Evolutionary conservation across 306 rosid species (phyloP).

Genomic region (Trichosanthes cucumerina): DNA sequence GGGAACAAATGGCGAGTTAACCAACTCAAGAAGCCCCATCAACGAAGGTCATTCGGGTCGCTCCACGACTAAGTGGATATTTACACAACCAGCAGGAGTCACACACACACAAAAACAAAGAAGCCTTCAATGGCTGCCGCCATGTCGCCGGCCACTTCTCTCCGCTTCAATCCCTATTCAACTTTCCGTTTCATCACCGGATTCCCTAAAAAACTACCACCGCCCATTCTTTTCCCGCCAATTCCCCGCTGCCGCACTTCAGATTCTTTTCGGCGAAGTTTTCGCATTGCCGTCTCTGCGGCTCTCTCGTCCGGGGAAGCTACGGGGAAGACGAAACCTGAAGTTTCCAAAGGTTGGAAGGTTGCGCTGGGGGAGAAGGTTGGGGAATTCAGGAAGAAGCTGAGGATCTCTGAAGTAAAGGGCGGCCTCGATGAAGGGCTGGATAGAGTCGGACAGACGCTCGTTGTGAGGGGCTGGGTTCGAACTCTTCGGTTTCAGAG

Average conservation of each 20-base stretch:
- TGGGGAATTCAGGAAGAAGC: slow-evolving; percentile 68
- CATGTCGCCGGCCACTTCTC: slow-evolving; percentile 23
- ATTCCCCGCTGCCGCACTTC: slow-evolving; percentile 3
- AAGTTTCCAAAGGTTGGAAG: slow-evolving; percentile 12
- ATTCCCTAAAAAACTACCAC: neutral
- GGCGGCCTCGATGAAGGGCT: slow-evolving; percentile 40
- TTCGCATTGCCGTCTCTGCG: slow-evolving; percentile 25
- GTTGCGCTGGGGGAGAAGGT: slow-evolving; percentile 25
- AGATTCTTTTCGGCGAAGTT: slow-evolving; percentile 21
- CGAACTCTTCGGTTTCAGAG: slow-evolving; percentile 79
- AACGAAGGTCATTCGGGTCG: neutral
- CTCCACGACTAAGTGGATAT: neutral
- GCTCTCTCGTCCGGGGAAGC: slow-evolving; percentile 42
- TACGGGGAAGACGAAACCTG: slow-evolving; percentile 21
- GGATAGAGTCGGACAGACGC: slow-evolving; percentile 43
- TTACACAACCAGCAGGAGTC: neutral
- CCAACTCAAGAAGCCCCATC: too few relatives aligned
- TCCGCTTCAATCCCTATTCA: slow-evolving; percentile 26
- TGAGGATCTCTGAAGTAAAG: slow-evolving; percentile 52
- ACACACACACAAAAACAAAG: neutral
- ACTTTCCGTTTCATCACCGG: slow-evolving; percentile 25
- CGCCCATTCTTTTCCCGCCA: slow-evolving; percentile 21
- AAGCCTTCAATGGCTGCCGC: slow-evolving; percentile 31
- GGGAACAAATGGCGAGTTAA: too few relatives aligned
- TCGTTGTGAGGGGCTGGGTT: slow-evolving; percentile 69